Conservation (phyloP, 1,284 basidiomycete species). For the Coniferiporia sulphurascens region DNA sequence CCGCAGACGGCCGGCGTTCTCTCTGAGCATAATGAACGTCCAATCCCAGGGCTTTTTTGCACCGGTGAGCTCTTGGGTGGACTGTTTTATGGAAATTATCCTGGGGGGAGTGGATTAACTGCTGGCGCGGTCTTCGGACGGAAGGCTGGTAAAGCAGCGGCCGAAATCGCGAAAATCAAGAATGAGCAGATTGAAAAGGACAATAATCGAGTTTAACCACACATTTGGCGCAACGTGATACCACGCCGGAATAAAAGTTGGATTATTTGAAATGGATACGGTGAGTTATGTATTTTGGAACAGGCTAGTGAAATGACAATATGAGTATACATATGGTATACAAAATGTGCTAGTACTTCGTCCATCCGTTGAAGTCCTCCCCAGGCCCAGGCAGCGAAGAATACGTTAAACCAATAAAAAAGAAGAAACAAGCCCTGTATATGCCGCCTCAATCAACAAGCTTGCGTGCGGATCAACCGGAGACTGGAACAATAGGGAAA, state of each 20-base stretch:
- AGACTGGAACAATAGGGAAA: slow-evolving; percentile 2
- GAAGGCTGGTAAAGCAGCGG: slow-evolving; percentile 49
- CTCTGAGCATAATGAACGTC: slow-evolving; percentile 33
- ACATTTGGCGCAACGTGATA: not conserved
- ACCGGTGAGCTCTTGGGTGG: slow-evolving; percentile 65
- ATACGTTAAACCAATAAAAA: not conserved
- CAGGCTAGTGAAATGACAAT: not conserved
- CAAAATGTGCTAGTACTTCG: not conserved
- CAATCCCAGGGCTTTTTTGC: slow-evolving; percentile 53
- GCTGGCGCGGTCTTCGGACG: slow-evolving; percentile 64
- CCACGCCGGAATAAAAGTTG: too few relatives aligned
- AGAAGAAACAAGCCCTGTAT: not conserved
- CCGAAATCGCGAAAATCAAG: slow-evolving; percentile 21
- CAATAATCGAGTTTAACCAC: not conserved
- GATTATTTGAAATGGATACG: too few relatives aligned
- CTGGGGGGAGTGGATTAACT: slow-evolving; percentile 63
- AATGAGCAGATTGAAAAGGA: too few relatives aligned
- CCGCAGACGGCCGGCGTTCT: slow-evolving; percentile 48
- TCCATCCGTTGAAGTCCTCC: not conserved
- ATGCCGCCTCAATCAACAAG: not conserved
- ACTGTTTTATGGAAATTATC: slow-evolving; percentile 59
- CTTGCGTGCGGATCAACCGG: not conserved
- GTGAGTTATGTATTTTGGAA: too few relatives aligned
- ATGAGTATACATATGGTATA: not conserved
- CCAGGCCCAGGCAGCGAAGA: too few relatives aligned